Conservation (phyloP, 352 stramenopile genomes). For the Globisporangium splendens region DNA sequence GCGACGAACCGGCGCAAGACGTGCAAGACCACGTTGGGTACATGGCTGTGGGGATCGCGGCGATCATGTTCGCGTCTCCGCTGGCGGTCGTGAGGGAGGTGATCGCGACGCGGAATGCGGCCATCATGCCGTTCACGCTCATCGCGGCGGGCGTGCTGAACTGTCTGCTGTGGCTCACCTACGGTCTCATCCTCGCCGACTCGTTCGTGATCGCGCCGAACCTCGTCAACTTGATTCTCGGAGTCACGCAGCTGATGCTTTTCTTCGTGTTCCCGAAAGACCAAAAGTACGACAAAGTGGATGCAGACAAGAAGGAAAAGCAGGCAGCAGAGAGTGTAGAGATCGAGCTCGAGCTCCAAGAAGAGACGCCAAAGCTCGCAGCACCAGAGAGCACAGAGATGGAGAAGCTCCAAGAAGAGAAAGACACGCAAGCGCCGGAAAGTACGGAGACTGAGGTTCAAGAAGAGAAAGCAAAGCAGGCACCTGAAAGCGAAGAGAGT, state of each 20-base stretch:
- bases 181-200: conserved; percentile 46
- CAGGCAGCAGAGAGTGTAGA: neutral
- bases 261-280: conserved; percentile 29
- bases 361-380: too few species aligned
- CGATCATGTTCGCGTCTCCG: conserved; percentile 64
- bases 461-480: too few species aligned
- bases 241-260: conserved; percentile 48
- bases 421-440: too few species aligned
- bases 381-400: too few species aligned
- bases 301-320: conserved; percentile 8
- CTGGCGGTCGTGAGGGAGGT: conserved; percentile 46
- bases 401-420: too few species aligned
- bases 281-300: conserved; percentile 27
- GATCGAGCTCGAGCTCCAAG: conserved; percentile 7
- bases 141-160: conserved; percentile 46
- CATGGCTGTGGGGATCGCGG: conserved; percentile 44
- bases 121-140: conserved; percentile 42
- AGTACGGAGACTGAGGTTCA: too few species aligned
- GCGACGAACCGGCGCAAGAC: conserved; percentile 14
- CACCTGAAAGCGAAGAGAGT: too few species aligned
- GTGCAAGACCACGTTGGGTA: conserved; percentile 49
- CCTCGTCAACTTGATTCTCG: conserved; percentile 51
- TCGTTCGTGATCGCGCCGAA: conserved; percentile 62
- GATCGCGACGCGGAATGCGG: conserved; percentile 37
- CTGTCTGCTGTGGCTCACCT: conserved; percentile 48